phyloP scores from a whole-genome alignment of 202 grass and related monocot species.

The Dendrocalamus latiflorus region DNA sequence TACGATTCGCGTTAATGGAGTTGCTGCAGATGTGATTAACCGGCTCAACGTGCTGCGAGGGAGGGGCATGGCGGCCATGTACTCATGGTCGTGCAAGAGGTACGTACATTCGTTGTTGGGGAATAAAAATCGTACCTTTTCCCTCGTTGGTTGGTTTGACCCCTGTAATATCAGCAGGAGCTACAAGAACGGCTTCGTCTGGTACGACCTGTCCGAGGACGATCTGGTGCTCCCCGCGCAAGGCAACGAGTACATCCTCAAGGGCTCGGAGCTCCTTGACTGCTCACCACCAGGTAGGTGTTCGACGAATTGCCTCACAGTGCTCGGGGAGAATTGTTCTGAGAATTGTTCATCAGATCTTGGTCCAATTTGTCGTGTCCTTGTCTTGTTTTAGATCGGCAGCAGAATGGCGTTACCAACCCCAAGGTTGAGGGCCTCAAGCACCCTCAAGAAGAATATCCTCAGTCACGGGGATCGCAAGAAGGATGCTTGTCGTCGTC shows the following conservation, averaged over 20 bases:
- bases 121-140: slow-evolving; percentile 6
- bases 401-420: slow-evolving; percentile 33
- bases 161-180: slow-evolving; percentile 51
- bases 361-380: slow-evolving; percentile 15
- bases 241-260: slow-evolving; percentile 91
- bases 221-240: slow-evolving; percentile 82
- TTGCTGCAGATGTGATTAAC: too few relatives aligned
- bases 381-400: slow-evolving; percentile 45
- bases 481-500: slow-evolving; percentile 70
- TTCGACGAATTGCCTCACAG: slow-evolving; percentile 4
- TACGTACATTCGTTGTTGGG: not conserved
- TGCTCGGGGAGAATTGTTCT: not conserved
- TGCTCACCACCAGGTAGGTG: slow-evolving; percentile 68
- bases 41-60: slow-evolving; percentile 87
- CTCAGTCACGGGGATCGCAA: slow-evolving; percentile 49
- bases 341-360: slow-evolving; percentile 10
- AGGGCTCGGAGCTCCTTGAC: slow-evolving; percentile 91
- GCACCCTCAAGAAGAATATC: slow-evolving; percentile 46
- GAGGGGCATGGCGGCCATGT: slow-evolving; percentile 78
- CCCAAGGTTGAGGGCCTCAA: slow-evolving; percentile 56
- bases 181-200: slow-evolving; percentile 99
- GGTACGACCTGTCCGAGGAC: slow-evolving; percentile 88
- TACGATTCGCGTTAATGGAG: slow-evolving; percentile 14
- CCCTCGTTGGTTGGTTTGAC: not conserved
- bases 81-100: slow-evolving; percentile 99